Evolutionary conservation across 345 rosid species (phyloP).

Genomic region (Moricandia arvensis): DNA sequence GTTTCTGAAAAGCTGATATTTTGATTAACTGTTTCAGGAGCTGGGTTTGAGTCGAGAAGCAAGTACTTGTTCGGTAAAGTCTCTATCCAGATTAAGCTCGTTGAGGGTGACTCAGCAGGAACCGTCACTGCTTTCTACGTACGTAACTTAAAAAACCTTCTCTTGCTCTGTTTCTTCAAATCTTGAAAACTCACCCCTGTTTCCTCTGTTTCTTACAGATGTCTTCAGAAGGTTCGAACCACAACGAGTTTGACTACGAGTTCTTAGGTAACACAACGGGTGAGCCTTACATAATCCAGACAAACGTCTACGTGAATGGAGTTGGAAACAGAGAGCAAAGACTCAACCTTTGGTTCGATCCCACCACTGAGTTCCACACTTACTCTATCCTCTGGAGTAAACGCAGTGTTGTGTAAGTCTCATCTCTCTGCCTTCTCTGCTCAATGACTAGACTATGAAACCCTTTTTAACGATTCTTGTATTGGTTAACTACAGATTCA

Average conservation of each 20-base stretch:
- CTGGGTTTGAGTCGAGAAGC: conserved; percentile 90
- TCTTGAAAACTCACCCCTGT: background rate
- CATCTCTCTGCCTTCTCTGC: background rate
- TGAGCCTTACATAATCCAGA: conserved; percentile 86
- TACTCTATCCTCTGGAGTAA: conserved; percentile 84
- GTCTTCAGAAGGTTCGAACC: conserved; percentile 93
- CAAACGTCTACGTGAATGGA: conserved; percentile 88
- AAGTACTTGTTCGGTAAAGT: conserved; percentile 94
- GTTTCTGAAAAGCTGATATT: background rate
- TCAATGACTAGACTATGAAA: background rate
- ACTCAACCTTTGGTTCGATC: conserved; percentile 92
- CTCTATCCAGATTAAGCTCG: conserved; percentile 85
- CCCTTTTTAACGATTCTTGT: background rate
- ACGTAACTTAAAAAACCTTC: conserved; percentile 19
- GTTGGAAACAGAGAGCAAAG: conserved; percentile 96
- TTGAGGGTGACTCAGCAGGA: conserved; percentile 98
- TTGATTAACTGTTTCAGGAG: conserved; percentile 48
- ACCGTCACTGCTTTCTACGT: conserved; percentile 99
- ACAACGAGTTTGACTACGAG: conserved; percentile 95
- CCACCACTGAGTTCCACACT: conserved; percentile 82
- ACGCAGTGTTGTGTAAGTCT: conserved; percentile 81
- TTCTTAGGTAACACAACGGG: conserved; percentile 93
- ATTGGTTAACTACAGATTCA: conserved; percentile 48
- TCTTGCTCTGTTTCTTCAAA: conserved; percentile 12
- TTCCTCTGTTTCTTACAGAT: conserved; percentile 47